phyloP scores from a whole-genome alignment of 805 yeast genomes.

The Candida yuanshanica region DNA sequence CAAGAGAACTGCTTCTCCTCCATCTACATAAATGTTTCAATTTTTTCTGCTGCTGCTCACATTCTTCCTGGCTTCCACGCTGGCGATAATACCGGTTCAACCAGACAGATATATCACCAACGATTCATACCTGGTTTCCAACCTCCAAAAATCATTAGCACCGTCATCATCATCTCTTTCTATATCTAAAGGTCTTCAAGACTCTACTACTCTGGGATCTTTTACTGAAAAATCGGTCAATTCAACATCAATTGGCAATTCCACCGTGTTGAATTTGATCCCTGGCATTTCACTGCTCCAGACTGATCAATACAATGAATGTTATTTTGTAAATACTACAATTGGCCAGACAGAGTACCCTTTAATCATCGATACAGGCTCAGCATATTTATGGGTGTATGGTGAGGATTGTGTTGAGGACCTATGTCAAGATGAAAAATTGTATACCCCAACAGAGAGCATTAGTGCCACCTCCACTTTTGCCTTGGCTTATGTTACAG shows the following conservation, averaged over 20 bases:
- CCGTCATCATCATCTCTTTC: background rate
- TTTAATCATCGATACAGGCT: conserved; percentile 59
- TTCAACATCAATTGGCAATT: too few relatives aligned
- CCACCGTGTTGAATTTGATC: conserved; percentile 18
- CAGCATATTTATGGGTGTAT: conserved; percentile 60
- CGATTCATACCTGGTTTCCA: background rate
- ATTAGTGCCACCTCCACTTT: conserved; percentile 30
- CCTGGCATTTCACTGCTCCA: conserved; percentile 25
- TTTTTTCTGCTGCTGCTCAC: background rate
- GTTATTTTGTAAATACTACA: conserved; percentile 36
- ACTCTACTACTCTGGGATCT: background rate
- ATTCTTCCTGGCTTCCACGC: background rate
- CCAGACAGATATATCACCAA: background rate
- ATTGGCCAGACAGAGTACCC: conserved; percentile 39
- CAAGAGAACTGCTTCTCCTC: background rate
- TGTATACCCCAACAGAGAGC: conserved; percentile 19
- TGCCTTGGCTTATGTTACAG: conserved; percentile 46
- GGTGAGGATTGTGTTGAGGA: conserved; percentile 41
- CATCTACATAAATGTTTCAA: background rate
- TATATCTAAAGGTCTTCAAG: background rate
- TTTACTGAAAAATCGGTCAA: background rate
- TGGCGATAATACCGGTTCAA: background rate
- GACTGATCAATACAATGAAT: conserved; percentile 26
- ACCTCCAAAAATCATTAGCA: background rate
- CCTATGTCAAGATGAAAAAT: conserved; percentile 33